Evolutionary conservation across 2,329 filamentous ascomycete species (phyloP), one percentile per base, ranked within the genome.

Genomic region (Fusarium sp.): DNA sequence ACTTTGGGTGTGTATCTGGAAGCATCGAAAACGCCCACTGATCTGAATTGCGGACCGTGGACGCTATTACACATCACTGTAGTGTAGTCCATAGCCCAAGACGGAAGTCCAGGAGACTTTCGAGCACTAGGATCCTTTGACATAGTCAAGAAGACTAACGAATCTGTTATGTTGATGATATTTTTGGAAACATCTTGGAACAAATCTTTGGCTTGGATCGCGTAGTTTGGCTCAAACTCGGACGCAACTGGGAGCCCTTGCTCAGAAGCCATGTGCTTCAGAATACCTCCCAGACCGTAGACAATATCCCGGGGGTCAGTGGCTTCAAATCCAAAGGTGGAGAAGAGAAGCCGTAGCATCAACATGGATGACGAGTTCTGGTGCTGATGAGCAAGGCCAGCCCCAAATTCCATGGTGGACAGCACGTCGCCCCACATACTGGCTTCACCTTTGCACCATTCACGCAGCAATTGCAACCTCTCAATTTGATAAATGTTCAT

Each of bases 401-500:
- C 58, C 2, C 61, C 46, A 4, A 62, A 40, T 3, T 62, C 40
- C 1, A 61, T 20, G 6, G 17, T 41, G 0, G 48, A 7, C 2
- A 62, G 13, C 6, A 53, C 41, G 0, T 17, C 13, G 0, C 17
- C 17, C 58, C 58, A 62, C 0, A 14, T 2, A n/a, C 46, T 61
- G 7, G 35, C 23, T 3, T 54, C 22, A 1, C 46, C 46, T 9
- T 61, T 62, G 17, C 58, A 62, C 58, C 58, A 62, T 1, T 62
- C 58, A 1, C 58, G 58, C 4, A 62, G 19, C 4, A 62, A 14
- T 1, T 53, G 46, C 0, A 62, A 40, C 2, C 58, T 46, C 0
- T 62, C 56, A 0, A 47, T 30, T 1, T 55, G 47, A 11, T 23
- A 62, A 7, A 62, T 3, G 3, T 47, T 20, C 22, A 54, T n/a